A percentile compares a stretch with the other conserved stretches of the same genome.
phyloP scores from a whole-genome alignment of 768 basidiomycete genomes.

The Auriscalpium orientale region DNA sequence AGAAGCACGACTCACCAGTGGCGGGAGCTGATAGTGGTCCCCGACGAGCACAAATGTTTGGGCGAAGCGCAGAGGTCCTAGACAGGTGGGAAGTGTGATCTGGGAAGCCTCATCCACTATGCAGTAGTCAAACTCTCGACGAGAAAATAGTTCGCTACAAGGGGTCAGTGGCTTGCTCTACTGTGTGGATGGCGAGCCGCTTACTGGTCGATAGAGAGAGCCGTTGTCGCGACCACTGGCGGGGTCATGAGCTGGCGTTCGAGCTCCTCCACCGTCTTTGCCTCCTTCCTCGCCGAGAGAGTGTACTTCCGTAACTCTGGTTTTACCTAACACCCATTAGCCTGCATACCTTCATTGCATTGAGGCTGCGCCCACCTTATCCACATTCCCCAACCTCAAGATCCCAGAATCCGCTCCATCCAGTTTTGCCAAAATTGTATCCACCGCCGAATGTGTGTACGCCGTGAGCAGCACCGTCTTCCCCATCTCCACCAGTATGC shows the following conservation, averaged over 20 bases:
- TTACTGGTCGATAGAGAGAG: conserved; percentile 89
- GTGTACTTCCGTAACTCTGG: conserved; percentile 71
- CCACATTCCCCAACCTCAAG: conserved; percentile 80
- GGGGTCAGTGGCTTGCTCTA: background rate
- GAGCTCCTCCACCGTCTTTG: conserved; percentile 71
- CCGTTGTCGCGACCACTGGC: conserved; percentile 93
- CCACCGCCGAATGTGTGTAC: conserved; percentile 97
- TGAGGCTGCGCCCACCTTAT: conserved; percentile 55
- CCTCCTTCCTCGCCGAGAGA: conserved; percentile 43
- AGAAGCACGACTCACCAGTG: conserved; percentile 50
- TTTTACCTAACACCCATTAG: conserved; percentile 53
- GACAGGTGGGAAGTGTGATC: conserved; percentile 90
- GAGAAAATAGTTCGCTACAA: conserved; percentile 73
- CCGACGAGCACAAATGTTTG: conserved; percentile 92
- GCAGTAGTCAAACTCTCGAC: conserved; percentile 88
- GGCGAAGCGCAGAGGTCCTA: conserved; percentile 88
- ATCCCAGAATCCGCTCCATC: conserved; percentile 59
- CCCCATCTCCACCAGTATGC: conserved; percentile 65
- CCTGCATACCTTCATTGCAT: background rate
- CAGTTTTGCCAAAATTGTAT: conserved; percentile 89
- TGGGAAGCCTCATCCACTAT: conserved; percentile 98
- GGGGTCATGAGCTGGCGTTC: conserved; percentile 81
- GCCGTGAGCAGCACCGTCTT: conserved; percentile 86
- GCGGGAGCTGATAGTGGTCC: conserved; percentile 95
- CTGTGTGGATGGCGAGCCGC: conserved; percentile 24